Evolutionary conservation across 352 stramenopile species (phyloP), one percentile per base, ranked within the genome.

Genomic region (Phytophthora megakarya): DNA sequence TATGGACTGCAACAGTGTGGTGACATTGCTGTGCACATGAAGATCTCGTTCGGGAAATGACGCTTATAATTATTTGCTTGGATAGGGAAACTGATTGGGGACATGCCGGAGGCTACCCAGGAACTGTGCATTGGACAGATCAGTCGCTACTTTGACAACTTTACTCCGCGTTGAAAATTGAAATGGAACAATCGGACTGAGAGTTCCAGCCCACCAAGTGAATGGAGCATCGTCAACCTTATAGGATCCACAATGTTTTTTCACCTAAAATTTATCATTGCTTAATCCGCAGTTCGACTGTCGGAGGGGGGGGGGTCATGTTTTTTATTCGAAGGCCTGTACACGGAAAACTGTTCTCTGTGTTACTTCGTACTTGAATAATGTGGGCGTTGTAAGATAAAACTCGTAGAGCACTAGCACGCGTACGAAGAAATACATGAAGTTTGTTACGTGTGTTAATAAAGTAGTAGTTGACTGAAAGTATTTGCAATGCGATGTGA

Each of bases 111-210:
- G 72, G 80, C 84, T n/a, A 94, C 86, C 12, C 86, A 83, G 21
- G 86, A 92, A 61, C 52, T 86, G 45, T 92, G 71, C 42, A 68
- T 81, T 15, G 75, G 76, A 37, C 84, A 93, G 65, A 88, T 95
- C 54, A 86, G 77, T 67, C 80, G 86, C 25, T 95, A 89, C 63
- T 95, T 93, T 70, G 86, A 93, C 43, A 92, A 92, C 61, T 95
- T 95, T 58, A 85, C 70, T 10, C 82, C 80, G 8, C 63, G 55
- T 48, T n/a, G 43, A 75, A n/a, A 70, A 68, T 18, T 78, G 37
- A 67, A 46, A 33, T 13, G 42, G 21, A 25, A 13, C 44, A 38
- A 38, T 8, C 37, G 10, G 30, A 13, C 8, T 35, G 8, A 35
- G 3, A 12, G 8, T 35, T 12, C 8, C 30, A 35, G 30, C 13